Evolutionary conservation across 495 filamentous ascomycete species (phyloP), one percentile per base, ranked within the genome.

Genomic region (Trichoderma parareesei): DNA sequence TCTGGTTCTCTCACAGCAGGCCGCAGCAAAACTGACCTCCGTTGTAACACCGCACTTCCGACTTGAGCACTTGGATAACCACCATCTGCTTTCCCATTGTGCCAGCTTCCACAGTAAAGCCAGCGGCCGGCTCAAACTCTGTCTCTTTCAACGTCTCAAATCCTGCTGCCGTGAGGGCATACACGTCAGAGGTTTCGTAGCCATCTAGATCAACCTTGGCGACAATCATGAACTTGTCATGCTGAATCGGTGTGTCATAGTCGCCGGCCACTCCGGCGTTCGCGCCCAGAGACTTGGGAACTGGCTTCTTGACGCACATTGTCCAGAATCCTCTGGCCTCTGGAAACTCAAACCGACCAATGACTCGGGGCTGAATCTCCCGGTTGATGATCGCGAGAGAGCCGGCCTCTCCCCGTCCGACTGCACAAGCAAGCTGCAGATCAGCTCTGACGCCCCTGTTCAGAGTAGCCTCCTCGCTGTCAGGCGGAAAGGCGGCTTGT

Each of bases 51-150:
- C 92, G 81, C 14, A 98, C 85, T 68, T 97, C 92, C 38, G 85
- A 89, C 66, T 84, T 87, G 43, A 95, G 78, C 16, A 96, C 85
- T 71, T 97, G 94, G 14, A 97, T 85, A 59, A 98, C 85, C 61
- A 90, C 84, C 65, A 81, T 89, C 42, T 86, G 86, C 60, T 82
- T 83, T 9, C 88, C 89, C 66, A 97, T 82, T 7, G 85, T 86
- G 40, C 89, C 89, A 38, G 92, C 87, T 65, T 96, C 88, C 64
- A 98, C 78, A 0, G 93, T 96, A 44, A 85, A 81, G 43, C 91
- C 92, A 61, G 86, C 88, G 68, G 93, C 93, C 6, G 87, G 84
- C 65, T 98, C 95, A 72, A 97, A 97, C 61, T 98, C 94, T 0
- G 91, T 87, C 33, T 82, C 87, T 1, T 76, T 78, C 2, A 88